A percentile compares a stretch with the other conserved stretches of the same genome.
These are phyloP conservation scores for Chenopodium formosanum DNA, from an alignment of 148 eudicot genomes.

Conservation along the genomic window DNA sequence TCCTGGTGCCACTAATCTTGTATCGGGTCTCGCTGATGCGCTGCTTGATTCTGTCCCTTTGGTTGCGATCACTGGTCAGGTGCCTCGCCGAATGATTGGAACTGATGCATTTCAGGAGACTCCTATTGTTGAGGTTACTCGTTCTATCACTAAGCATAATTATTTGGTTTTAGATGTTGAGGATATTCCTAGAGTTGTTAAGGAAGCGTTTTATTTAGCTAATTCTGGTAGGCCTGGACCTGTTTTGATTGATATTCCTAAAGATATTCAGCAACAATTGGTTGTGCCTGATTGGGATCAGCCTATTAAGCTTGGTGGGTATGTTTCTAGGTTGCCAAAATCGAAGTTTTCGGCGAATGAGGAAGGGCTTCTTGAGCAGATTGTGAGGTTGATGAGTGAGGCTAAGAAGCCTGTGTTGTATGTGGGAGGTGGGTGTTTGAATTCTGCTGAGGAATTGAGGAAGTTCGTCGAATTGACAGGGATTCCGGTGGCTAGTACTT, in stretches of 20 bases:
- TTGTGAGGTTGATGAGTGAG: slow-evolving; percentile 62
- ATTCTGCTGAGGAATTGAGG: slow-evolving; percentile 68
- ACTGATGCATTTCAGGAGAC: slow-evolving; percentile 94
- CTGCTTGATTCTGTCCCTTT: slow-evolving; percentile 71
- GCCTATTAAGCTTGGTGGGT: slow-evolving; percentile 59
- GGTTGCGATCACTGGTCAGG: slow-evolving; percentile 89
- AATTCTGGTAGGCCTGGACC: slow-evolving; percentile 80
- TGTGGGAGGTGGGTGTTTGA: slow-evolving; percentile 86
- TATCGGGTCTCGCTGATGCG: slow-evolving; percentile 84
- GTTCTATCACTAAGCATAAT: slow-evolving; percentile 87
- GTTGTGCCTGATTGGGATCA: slow-evolving; percentile 74
- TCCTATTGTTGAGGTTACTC: slow-evolving; percentile 88
- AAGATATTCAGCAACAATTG: slow-evolving; percentile 83
- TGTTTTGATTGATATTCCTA: slow-evolving; percentile 80
- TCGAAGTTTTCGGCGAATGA: slow-evolving; percentile 23
- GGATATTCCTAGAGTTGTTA: slow-evolving; percentile 79
- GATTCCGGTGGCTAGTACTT: slow-evolving; percentile 82
- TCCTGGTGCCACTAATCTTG: slow-evolving; percentile 89
- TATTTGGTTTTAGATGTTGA: slow-evolving; percentile 77
- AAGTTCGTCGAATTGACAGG: slow-evolving; percentile 67
- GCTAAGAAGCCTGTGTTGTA: slow-evolving; percentile 77
- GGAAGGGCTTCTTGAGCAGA: slow-evolving; percentile 49
- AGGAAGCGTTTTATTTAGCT: slow-evolving; percentile 75
- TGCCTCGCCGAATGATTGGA: slow-evolving; percentile 84
- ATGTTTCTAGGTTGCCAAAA: slow-evolving; percentile 64